Base-by-base conservation (phyloP, 163 green algal genomes). In the Chlorella variabilis region DNA sequence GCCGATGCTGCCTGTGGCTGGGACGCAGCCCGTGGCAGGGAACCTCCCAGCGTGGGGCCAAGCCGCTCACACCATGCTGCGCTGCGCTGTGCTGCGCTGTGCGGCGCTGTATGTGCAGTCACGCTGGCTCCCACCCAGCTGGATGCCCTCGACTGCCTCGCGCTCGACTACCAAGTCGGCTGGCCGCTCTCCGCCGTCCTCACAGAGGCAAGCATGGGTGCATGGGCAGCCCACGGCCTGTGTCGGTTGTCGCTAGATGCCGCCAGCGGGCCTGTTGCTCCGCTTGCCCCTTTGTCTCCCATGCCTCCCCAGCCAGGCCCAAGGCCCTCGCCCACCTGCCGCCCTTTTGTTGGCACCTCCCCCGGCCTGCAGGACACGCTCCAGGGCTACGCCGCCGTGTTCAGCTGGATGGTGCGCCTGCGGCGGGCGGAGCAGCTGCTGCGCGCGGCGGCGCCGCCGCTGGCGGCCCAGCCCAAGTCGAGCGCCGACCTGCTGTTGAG, bases 151-250 rank as follows among this genome's bases (percentile, higher is more conserved):
- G 76, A 85, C 23, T 65, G 63, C 59, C n/a, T 89, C 15, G 31
- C 48, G 27, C 71, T 89, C 9, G 67, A 78, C 42, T 87, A 75
- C 38, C 23, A 70, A 18, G 65, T 87, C 9, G 41, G 49, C 38
- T 89, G 85, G 85, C 85, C 85, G 1, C 71, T 87, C 5, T 68
- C 39, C 29, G 66, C 78, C 8, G 61, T 89, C 33, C n/a, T 89
- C 27, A 87, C 81, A 39, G 58, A 88, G 84, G 84, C 71, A 33
- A 21, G 54, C 39, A 18, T 18, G 2, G 33, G 11, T 54, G 45
- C 45, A 54, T n/a, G n/a, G n/a, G n/a, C n/a, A n/a, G n/a, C n/a
- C n/a, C n/a, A n/a, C n/a, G n/a, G n/a, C n/a, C n/a, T n/a, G n/a
- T n/a, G n/a, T n/a, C n/a, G n/a, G n/a, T n/a, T n/a, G n/a, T n/a